Percentiles rank a stretch among this genome's conserved stretches.
Conservation (phyloP, 2,329 filamentous ascomycete species). For the Fusarium floridanum region DNA sequence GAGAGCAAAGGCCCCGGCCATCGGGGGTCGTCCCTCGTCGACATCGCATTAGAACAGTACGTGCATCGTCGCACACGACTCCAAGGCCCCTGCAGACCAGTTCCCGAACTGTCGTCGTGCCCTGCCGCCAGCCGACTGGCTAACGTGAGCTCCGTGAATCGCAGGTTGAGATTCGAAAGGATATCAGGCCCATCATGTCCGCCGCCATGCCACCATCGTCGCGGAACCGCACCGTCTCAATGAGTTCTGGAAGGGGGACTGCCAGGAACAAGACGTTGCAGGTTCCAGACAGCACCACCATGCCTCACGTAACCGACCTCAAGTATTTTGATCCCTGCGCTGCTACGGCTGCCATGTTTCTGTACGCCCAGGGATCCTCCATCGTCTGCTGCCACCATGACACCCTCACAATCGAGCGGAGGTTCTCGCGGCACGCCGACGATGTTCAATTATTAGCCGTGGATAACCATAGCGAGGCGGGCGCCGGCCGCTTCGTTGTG, state of each 20-base stretch:
- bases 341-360: constrained; percentile 89
- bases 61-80: constrained; percentile 55
- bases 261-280: constrained; percentile 59
- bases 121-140: constrained; percentile 41
- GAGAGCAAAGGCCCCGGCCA: constrained; percentile 40
- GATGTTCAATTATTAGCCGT: constrained; percentile 87
- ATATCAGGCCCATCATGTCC: constrained; percentile 68
- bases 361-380: constrained; percentile 86
- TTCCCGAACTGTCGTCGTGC: constrained; percentile 31
- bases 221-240: constrained; percentile 71
- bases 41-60: constrained; percentile 56
- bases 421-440: constrained; percentile 86
- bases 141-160: constrained; percentile 33
- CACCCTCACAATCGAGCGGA: constrained; percentile 87
- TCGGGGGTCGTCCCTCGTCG: constrained; percentile 47
- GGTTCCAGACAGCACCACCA: constrained; percentile 64
- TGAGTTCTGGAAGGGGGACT: constrained; percentile 68
- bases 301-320: constrained; percentile 63
- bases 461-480: constrained; percentile 90
- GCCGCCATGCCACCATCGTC: constrained; percentile 63
- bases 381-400: constrained; percentile 94
- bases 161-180: constrained; percentile 44
- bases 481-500: constrained; percentile 86
- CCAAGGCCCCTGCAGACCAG: constrained; percentile 41
- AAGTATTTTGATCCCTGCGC: constrained; percentile 86